These are phyloP conservation scores for Pleurotus salmoneostramineus DNA, from an alignment of 768 basidiomycete genomes.

Conservation along the genomic window DNA sequence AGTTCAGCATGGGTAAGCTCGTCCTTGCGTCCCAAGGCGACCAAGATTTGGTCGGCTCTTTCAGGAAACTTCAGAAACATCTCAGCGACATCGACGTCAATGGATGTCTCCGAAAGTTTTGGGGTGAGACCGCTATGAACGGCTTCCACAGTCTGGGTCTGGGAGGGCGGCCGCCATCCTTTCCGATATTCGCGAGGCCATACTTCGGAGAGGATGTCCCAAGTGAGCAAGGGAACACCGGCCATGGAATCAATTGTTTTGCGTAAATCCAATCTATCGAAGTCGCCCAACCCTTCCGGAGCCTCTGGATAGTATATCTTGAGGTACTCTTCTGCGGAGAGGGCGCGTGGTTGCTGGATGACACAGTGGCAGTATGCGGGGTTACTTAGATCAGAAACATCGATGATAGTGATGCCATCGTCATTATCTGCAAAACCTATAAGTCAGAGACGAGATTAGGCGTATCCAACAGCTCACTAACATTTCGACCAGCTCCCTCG, in stretches of 20 bases:
- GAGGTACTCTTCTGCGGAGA: constrained; percentile 6
- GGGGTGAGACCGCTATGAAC: constrained; percentile 11
- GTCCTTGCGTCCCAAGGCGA: constrained; percentile 13
- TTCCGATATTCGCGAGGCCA: constrained; percentile 4
- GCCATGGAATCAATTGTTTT: constrained; percentile 1
- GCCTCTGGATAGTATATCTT: constrained; percentile 1
- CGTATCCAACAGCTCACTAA: neutral
- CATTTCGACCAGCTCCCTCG: neutral
- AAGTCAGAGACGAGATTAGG: too few species aligned
- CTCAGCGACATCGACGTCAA: constrained; percentile 22
- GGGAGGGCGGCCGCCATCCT: too few species aligned
- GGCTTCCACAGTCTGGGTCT: too few species aligned
- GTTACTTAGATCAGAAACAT: constrained; percentile 24
- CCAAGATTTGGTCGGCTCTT: constrained; percentile 17
- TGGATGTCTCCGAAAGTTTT: constrained; percentile 20
- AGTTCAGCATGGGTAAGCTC: constrained; percentile 23
- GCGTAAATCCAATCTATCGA: too few species aligned
- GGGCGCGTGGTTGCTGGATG: neutral
- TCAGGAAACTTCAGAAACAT: constrained; percentile 24
- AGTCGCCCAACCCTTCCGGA: too few species aligned
- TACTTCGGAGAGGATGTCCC: constrained; percentile 4
- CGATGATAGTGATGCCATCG: constrained; percentile 30
- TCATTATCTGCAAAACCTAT: constrained; percentile 18
- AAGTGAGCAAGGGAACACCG: neutral
- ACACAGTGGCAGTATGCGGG: constrained; percentile 24